Conservation (phyloP, 176 grass and related monocot species). For the Carex parvula region DNA sequence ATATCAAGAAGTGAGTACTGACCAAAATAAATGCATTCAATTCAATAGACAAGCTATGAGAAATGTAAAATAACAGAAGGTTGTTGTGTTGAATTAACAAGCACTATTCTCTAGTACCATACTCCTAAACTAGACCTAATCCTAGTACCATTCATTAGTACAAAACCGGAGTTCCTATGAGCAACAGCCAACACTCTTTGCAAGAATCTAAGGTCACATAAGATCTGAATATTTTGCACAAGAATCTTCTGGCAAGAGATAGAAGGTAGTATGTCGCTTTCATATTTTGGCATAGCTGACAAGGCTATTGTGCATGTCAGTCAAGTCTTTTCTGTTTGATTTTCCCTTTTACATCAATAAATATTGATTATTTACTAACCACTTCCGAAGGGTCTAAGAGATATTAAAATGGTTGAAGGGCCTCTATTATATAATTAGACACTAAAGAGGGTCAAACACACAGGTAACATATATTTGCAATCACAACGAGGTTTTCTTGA, state of each 20-base stretch:
- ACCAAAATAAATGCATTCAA: background rate
- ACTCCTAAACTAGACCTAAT: background rate
- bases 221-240: background rate
- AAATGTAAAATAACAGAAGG: background rate
- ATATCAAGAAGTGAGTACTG: background rate
- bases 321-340: background rate
- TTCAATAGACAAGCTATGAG: background rate
- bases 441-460: background rate
- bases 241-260: background rate
- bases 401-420: too few species aligned
- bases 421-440: background rate
- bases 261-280: slow-evolving; percentile 2
- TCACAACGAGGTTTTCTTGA: background rate
- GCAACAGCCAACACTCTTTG: background rate
- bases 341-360: background rate
- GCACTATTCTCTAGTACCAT: background rate
- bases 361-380: background rate
- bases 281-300: background rate
- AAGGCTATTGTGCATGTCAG: background rate
- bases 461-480: background rate
- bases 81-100: background rate
- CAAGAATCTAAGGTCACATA: background rate
- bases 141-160: background rate
- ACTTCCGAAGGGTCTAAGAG: background rate
- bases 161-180: background rate